Evolutionary conservation across 2,329 filamentous ascomycete genomes (phyloP).

Genomic region (Furcasterigmium sp.): DNA sequence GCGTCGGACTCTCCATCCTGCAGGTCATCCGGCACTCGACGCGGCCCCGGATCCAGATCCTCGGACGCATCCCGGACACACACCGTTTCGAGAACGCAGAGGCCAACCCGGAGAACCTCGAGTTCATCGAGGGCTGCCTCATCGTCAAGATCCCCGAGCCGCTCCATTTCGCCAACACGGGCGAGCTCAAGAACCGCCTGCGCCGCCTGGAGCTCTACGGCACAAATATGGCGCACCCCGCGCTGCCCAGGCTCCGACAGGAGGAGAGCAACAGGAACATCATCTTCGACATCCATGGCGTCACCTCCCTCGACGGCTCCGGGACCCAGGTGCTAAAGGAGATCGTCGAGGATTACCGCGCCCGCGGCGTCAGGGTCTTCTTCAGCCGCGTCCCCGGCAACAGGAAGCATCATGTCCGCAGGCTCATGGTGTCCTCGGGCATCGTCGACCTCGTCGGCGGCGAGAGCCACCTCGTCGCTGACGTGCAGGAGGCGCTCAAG

Average conservation of each 20-base stretch:
- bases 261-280: constrained; percentile 85
- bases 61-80: constrained; percentile 82
- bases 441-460: constrained; percentile 84
- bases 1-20: constrained; percentile 84
- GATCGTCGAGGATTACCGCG: constrained; percentile 78
- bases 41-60: constrained; percentile 89
- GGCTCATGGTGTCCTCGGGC: constrained; percentile 70
- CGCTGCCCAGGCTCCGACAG: constrained; percentile 70
- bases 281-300: constrained; percentile 97
- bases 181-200: constrained; percentile 79
- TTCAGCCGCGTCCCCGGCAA: constrained; percentile 55
- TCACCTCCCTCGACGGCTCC: constrained; percentile 88
- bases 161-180: constrained; percentile 94
- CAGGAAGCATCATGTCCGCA: constrained; percentile 55
- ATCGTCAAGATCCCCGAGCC: constrained; percentile 98
- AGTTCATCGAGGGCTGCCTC: constrained; percentile 86
- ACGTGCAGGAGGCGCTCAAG: constrained; percentile 78
- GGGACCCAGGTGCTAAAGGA: constrained; percentile 88
- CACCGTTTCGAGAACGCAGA: constrained; percentile 83
- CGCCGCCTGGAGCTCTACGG: constrained; percentile 85
- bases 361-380: constrained; percentile 70
- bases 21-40: constrained; percentile 89
- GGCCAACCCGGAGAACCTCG: constrained; percentile 64
- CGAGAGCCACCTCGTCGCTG: constrained; percentile 68
- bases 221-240: constrained; percentile 78